These are phyloP conservation scores for Nadsonia fulvescens DNA, from an alignment of 805 yeast genomes.

Conservation along the genomic window DNA sequence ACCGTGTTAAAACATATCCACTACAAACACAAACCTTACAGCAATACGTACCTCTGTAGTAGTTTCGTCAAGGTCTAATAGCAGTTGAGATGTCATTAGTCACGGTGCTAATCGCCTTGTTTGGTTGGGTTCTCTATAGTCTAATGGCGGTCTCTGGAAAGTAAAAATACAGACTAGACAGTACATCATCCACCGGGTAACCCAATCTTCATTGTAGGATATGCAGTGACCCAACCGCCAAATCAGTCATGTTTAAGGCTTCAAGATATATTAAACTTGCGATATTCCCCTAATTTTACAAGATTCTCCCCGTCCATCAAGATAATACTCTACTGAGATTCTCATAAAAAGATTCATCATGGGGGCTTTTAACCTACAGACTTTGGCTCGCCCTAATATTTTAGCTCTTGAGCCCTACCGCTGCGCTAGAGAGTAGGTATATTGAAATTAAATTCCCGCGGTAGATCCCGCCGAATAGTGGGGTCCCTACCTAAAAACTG, in stretches of 20 bases:
- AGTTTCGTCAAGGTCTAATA: conserved; percentile 7
- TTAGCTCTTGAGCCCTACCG: conserved; percentile 72
- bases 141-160: no score
- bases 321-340: neutral
- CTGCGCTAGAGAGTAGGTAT: conserved; percentile 80
- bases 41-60: conserved; percentile 8
- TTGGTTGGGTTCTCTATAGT: conserved; percentile 4
- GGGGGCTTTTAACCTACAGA: conserved; percentile 31
- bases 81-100: conserved; percentile 2
- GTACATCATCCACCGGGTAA: no score
- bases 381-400: conserved; percentile 72
- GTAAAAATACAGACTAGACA: no score
- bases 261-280: conserved; percentile 4
- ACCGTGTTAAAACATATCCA: neutral
- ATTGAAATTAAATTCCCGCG: conserved; percentile 2
- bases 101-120: conserved; percentile 1
- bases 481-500: conserved; percentile 1
- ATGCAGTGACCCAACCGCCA: conserved; percentile 1
- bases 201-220: neutral
- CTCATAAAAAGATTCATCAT: conserved; percentile 11
- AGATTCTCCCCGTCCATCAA: neutral
- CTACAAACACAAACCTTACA: no score
- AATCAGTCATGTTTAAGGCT: neutral
- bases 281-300: conserved; percentile 1
- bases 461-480: neutral